These are phyloP conservation scores for Aquilaria sinensis DNA, from an alignment of 345 rosid species.

Conservation along the genomic window DNA sequence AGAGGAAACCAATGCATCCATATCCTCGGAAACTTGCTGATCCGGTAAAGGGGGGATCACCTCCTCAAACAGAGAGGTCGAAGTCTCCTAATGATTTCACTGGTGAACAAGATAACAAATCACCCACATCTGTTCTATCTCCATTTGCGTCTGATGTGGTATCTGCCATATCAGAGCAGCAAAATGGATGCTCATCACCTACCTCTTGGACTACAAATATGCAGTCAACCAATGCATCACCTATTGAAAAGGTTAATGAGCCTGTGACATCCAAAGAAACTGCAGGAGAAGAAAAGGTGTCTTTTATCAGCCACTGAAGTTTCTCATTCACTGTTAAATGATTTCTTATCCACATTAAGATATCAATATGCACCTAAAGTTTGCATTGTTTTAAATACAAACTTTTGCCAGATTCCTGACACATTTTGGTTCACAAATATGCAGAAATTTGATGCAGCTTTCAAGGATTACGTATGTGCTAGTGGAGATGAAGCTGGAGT, in stretches of 20 bases:
- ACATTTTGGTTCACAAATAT: background rate
- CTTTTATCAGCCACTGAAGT: constrained; percentile 8
- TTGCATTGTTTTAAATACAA: background rate
- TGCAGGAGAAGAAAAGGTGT: constrained; percentile 25
- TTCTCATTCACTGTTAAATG: constrained; percentile 13
- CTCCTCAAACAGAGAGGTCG: constrained; percentile 28
- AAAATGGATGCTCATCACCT: constrained; percentile 48
- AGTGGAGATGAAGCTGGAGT: constrained; percentile 14
- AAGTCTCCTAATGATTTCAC: constrained; percentile 31
- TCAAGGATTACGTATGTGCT: constrained; percentile 9
- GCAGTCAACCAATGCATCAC: constrained; percentile 18
- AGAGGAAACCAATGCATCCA: constrained; percentile 77
- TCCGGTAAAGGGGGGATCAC: constrained; percentile 15
- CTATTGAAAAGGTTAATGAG: constrained; percentile 30
- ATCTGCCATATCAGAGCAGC: constrained; percentile 34
- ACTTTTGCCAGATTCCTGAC: background rate
- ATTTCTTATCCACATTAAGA: constrained; percentile 19
- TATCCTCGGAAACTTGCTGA: constrained; percentile 64
- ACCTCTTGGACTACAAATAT: constrained; percentile 49
- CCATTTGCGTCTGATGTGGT: constrained; percentile 28
- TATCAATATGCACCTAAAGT: background rate
- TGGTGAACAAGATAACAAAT: constrained; percentile 38
- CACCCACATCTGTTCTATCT: constrained; percentile 64
- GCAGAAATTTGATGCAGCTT: constrained; percentile 26
- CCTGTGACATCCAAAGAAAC: constrained; percentile 20